These are phyloP conservation scores for Penicillium cataractarum DNA, from an alignment of 495 filamentous ascomycete genomes.

Conservation along the genomic window DNA sequence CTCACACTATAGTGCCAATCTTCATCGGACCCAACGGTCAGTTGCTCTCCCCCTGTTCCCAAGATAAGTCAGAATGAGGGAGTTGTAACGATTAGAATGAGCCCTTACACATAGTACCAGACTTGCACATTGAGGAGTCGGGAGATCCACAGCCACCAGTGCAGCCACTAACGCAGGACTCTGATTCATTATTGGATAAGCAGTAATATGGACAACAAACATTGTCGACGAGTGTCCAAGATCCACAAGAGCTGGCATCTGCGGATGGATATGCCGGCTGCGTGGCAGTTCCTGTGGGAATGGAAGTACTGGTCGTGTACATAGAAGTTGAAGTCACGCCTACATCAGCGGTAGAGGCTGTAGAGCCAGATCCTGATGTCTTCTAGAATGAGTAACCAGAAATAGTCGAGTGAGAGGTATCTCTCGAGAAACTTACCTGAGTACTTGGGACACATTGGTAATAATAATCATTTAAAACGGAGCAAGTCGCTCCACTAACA, in stretches of 20 bases:
- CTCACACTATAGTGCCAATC: slow-evolving; percentile 7
- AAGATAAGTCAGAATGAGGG: not conserved
- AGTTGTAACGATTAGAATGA: not conserved
- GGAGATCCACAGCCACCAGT: not conserved
- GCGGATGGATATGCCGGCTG: not conserved
- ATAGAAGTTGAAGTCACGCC: not conserved
- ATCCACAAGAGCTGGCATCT: slow-evolving; percentile 1
- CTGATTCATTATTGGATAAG: slow-evolving; percentile 2
- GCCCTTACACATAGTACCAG: slow-evolving; percentile 2
- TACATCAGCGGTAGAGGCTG: not conserved
- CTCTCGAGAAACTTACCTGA: not conserved
- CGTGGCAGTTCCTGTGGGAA: not conserved
- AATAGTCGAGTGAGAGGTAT: not conserved
- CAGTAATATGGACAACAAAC: slow-evolving; percentile 5
- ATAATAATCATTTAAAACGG: not conserved
- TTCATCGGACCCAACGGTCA: not conserved
- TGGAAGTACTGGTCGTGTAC: slow-evolving; percentile 3
- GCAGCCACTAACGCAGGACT: slow-evolving; percentile 1
- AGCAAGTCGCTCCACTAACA: slow-evolving; percentile 1
- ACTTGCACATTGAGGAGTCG: slow-evolving; percentile 6
- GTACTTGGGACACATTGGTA: slow-evolving; percentile 1
- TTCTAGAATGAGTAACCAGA: not conserved
- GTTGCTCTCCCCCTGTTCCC: not conserved
- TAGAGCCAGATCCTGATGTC: not conserved
- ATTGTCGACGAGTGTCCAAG: slow-evolving; percentile 5